Base-by-base conservation (phyloP, 2,329 filamentous ascomycete species). In the Fusarium irregulare region DNA sequence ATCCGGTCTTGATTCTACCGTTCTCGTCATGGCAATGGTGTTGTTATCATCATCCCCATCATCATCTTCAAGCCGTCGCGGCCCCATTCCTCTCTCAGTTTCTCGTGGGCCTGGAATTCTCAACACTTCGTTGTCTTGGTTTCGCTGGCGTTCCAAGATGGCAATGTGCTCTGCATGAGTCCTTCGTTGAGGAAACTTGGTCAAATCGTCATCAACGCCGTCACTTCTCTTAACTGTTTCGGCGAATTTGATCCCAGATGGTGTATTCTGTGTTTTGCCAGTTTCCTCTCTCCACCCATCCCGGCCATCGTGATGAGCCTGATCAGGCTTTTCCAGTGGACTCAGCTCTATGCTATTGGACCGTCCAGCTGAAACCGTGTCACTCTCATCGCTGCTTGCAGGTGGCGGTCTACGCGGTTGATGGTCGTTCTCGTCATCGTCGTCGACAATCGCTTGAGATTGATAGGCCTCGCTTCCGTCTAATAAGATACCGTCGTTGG, bases 41-140 rank as follows among this genome's bases (percentile, higher is more conserved):
- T 78, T 79, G 20, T 77, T 78, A 53, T 78, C 80, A 47, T 78
- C 80, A 30, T 78, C 75, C 25, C 78, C 75, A 44, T 79, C 79
- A n/a, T 83, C 73, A 30, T 81, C 78, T 5, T 82, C 79, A 3
- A 89, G 79, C 30, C 84, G 82, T 59, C 84, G 83, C 3, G 94
- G 94, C 12, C 90, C 84, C 65, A 93, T 86, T 27, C 95, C 96
- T 53, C 89, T 88, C 74, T 99, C 96, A 50, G 92, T 94, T 76
- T 98, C 96, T 73, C 94, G 86, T 2, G 96, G 96, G 21, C 94
- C 94, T 0, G 96, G 96, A 73, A 99, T 98, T 42, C 93, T 91
- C 45, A 98, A 82, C 1, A 94, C 89, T 34, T 90, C 89, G 46
- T 89, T 91, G 59, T 92, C 90, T 66, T 89, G 89, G 59, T 93